phyloP scores from a whole-genome alignment of 164 flowering plant genomes.

The Stephania yunnanensis region DNA sequence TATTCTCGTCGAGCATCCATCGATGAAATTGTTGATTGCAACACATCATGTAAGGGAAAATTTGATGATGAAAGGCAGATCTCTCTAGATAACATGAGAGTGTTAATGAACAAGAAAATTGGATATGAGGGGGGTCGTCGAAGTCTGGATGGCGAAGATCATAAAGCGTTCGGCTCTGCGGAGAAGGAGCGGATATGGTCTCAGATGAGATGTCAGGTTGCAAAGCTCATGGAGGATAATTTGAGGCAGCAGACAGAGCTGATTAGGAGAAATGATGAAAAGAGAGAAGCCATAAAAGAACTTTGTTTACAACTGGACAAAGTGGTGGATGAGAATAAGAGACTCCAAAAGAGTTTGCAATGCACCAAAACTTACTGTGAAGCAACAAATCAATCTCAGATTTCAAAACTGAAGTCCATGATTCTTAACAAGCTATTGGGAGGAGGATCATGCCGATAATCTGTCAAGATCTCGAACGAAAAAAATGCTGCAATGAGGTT shows the following conservation, averaged over 20 bases:
- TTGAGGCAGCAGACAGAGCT: slow-evolving; percentile 34
- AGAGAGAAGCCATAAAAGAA: slow-evolving; percentile 32
- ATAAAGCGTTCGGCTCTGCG: neutral
- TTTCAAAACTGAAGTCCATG: slow-evolving; percentile 19
- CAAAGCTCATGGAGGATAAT: slow-evolving; percentile 36
- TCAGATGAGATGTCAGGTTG: slow-evolving; percentile 21
- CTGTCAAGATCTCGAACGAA: neutral
- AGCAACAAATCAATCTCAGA: slow-evolving; percentile 18
- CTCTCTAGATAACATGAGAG: neutral
- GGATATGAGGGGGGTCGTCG: neutral
- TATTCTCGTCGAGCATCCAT: too few relatives aligned
- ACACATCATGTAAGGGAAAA: neutral
- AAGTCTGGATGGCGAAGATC: neutral
- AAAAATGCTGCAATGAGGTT: neutral
- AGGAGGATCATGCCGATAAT: neutral
- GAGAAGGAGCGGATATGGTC: slow-evolving; percentile 15
- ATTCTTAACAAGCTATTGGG: slow-evolving; percentile 21
- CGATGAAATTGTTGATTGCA: too few relatives aligned
- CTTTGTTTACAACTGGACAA: slow-evolving; percentile 22
- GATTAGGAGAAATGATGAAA: slow-evolving; percentile 40
- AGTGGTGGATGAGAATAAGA: slow-evolving; percentile 31
- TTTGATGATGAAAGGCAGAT: neutral
- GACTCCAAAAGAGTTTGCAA: slow-evolving; percentile 19
- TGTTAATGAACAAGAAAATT: neutral
- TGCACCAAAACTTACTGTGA: slow-evolving; percentile 15